Percentiles rank a stretch among this genome's conserved stretches.
phyloP scores from a whole-genome alignment of 1,139 yeast species.

The Geotrichum aggregatum region DNA sequence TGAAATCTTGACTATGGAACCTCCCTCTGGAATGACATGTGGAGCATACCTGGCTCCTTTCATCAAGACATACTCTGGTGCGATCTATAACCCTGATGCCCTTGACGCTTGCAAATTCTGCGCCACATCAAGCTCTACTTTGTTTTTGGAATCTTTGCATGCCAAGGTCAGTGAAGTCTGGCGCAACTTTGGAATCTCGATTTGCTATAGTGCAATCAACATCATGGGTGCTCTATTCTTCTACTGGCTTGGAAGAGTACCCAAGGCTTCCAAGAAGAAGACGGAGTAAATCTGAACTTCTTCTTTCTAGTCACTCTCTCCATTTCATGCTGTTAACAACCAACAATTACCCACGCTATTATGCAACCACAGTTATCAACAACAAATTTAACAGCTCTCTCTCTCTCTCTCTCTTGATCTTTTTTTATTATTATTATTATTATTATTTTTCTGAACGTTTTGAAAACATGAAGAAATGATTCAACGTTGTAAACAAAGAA shows the following conservation, averaged over 20 bases:
- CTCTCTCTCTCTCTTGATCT: background rate
- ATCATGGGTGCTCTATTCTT: slow-evolving; percentile 58
- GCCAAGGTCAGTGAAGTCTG: slow-evolving; percentile 49
- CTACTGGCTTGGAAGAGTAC: slow-evolving; percentile 44
- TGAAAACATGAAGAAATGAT: too few species aligned
- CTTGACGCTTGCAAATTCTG: slow-evolving; percentile 59
- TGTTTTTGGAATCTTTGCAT: slow-evolving; percentile 47
- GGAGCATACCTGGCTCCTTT: slow-evolving; percentile 46
- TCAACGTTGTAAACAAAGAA: too few species aligned
- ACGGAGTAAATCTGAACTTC: background rate
- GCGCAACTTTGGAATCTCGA: slow-evolving; percentile 58
- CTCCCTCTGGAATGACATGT: slow-evolving; percentile 62
- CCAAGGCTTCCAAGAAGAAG: slow-evolving; percentile 17
- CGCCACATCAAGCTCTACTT: slow-evolving; percentile 50
- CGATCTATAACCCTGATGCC: slow-evolving; percentile 50
- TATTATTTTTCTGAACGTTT: too few species aligned
- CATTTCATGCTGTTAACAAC: background rate
- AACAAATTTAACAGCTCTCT: too few species aligned
- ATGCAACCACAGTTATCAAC: too few species aligned
- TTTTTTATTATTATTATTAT: background rate
- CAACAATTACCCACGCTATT: too few species aligned
- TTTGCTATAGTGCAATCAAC: slow-evolving; percentile 51
- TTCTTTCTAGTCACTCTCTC: background rate
- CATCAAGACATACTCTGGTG: slow-evolving; percentile 47
- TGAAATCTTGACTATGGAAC: slow-evolving; percentile 53